These are phyloP conservation scores for Leishmania arabica DNA, from an alignment of 208 protist species.

Conservation along the genomic window DNA sequence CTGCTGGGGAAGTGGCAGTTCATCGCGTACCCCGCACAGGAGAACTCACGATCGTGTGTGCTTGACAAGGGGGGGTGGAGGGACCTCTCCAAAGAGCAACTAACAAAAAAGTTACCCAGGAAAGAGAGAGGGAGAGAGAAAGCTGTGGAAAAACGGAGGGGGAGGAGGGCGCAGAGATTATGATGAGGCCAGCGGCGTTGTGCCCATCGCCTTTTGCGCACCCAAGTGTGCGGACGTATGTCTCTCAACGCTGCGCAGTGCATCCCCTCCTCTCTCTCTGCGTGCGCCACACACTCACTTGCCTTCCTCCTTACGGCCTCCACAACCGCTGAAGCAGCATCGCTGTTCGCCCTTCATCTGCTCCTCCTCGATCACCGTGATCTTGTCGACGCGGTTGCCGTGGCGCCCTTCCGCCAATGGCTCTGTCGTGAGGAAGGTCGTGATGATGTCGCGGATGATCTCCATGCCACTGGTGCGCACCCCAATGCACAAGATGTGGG, in stretches of 20 bases:
- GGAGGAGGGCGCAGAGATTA: neutral
- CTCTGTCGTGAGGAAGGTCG: conserved; percentile 77
- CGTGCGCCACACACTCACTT: neutral
- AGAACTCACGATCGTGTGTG: neutral
- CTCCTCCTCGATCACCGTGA: conserved; percentile 43
- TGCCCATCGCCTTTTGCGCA: neutral
- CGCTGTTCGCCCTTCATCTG: conserved; percentile 2
- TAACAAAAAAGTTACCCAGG: neutral
- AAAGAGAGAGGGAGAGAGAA: neutral
- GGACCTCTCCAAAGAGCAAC: no score
- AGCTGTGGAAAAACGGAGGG: neutral
- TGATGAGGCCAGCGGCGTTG: neutral
- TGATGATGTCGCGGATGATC: conserved; percentile 86
- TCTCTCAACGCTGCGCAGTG: neutral
- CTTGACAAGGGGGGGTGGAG: no score
- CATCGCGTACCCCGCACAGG: neutral
- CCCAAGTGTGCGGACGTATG: neutral
- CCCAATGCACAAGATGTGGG: conserved; percentile 93
- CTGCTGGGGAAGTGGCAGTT: conserved; percentile 1
- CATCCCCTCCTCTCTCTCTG: neutral
- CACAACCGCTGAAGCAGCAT: neutral
- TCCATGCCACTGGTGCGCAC: conserved; percentile 80
- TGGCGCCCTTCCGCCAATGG: conserved; percentile 89
- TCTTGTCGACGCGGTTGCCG: conserved; percentile 61
- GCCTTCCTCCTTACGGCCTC: neutral